Conservation (phyloP, 108 stramenopile species). For the Mediolabrus comicus region DNA sequence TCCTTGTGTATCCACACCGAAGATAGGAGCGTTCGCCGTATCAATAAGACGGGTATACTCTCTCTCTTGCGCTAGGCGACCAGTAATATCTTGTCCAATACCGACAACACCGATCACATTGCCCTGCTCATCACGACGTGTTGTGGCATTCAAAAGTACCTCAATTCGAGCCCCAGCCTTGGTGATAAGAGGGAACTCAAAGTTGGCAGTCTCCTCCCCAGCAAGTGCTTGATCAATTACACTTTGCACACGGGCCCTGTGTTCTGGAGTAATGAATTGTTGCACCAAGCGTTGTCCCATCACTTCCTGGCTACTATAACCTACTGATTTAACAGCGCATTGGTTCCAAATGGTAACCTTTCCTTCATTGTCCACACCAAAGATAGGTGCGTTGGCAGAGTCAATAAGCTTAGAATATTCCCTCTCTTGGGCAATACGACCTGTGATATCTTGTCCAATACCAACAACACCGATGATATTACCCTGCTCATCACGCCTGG, state of each 20-base stretch:
- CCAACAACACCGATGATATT: slow-evolving; percentile 64
- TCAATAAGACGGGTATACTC: slow-evolving; percentile 43
- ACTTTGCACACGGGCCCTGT: slow-evolving; percentile 20
- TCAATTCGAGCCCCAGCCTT: slow-evolving; percentile 48
- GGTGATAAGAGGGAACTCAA: slow-evolving; percentile 65
- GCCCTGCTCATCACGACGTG: slow-evolving; percentile 64
- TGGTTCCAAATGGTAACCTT: slow-evolving; percentile 66
- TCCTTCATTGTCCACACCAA: slow-evolving; percentile 74
- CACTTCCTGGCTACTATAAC: slow-evolving; percentile 65
- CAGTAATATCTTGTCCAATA: slow-evolving; percentile 55
- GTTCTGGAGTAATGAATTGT: slow-evolving; percentile 36
- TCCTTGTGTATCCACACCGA: slow-evolving; percentile 47
- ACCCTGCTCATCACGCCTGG: slow-evolving; percentile 52
- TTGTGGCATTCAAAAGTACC: slow-evolving; percentile 73
- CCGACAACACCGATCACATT: slow-evolving; percentile 68
- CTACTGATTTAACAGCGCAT: slow-evolving; percentile 66
- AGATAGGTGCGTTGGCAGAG: slow-evolving; percentile 81
- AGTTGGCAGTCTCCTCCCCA: slow-evolving; percentile 74
- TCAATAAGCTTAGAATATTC: slow-evolving; percentile 77
- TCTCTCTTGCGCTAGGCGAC: slow-evolving; percentile 41
- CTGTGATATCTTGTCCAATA: slow-evolving; percentile 74
- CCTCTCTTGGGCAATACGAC: slow-evolving; percentile 45
- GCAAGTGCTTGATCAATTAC: slow-evolving; percentile 45
- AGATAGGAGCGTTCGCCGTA: slow-evolving; percentile 50
- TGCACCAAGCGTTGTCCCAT: slow-evolving; percentile 43